Base-by-base conservation (phyloP, 257 asterid species). In the Mentha longifolia region DNA sequence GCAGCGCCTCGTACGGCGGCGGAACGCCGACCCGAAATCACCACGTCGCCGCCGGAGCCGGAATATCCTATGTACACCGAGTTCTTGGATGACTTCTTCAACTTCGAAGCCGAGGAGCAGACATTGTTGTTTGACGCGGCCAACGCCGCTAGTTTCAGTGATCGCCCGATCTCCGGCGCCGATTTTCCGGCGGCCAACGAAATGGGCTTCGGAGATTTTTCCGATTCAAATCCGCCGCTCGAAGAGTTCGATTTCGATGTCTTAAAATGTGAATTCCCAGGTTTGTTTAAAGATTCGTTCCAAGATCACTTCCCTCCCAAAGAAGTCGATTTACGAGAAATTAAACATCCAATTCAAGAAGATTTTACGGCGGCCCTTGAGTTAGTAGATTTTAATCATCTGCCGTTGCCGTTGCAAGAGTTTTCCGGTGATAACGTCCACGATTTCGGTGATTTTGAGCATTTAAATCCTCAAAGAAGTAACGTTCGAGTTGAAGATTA, bases 11-110 rank as follows among this genome's bases (percentile, higher is more conserved):
- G 3, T 3, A 35, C 39, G 39, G 39, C 37, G 37, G 37, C 8
- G 39, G 39, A 6, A 7, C 39, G 8, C 39, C 39, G 39, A 8
- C 8, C 9, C 8, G 8, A 35, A 35, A 35, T 6, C 8, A 35
- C 9, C 39, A 35, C 39, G 39, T 35, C 39, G 39, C 39, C 39
- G 39, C 39, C 39, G 0, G 77, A 69, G 39, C 39, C 39, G 0
- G 77, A 69, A 50, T 57, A 75, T 28, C 81, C 78, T 0, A 68
- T 56, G 74, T 84, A 84, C 25, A 35, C 66, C 14, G 74, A 78
- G 1, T 79, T 61, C n/a, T 10, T 84, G 28, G 76, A 84, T 3
- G 71, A 70, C 57, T 78, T 84, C 77, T 86, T 84, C 82, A 75
- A 78, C 47, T 73, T 77, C 6, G 70, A 61, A 30, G 13, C 37